Base-by-base conservation (phyloP, 352 stramenopile genomes). In the Phytophthora nicotianae region DNA sequence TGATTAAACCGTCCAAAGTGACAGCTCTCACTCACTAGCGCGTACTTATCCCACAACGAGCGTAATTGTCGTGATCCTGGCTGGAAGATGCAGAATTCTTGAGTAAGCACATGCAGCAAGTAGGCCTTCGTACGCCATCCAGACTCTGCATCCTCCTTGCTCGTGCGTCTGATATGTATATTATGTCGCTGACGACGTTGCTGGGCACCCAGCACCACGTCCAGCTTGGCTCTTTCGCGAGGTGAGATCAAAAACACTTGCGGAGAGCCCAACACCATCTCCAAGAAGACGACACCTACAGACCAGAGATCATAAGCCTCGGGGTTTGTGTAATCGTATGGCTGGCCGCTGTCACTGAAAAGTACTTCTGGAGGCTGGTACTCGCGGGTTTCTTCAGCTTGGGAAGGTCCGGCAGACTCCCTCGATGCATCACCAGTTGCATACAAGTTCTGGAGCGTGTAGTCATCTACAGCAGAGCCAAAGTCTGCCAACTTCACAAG, bases 201-300 rank as follows among this genome's bases (percentile, higher is more conserved):
- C 37, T 73, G 63, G 47, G 63, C 50, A 58, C 73, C 54, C 29
- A 98, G 78, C 47, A 90, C 82, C 10, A 87, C 80, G 17, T 97
- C 96, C 21, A 98, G 58, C 37, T 98, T 87, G 13, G 90, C 91
- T n/a, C 83, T 88, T 29, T 95, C 97, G 32, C 96, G 78, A 11
- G 83, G 65, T 4, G 83, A 89, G 45, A 94, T 91, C 45, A 80
- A 62, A 64, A 95, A 95, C 16, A 95, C 83, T 69, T 91, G 83
- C 0, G 96, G 94, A 2, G 96, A 98, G 1, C 97, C 97, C 3
- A 99, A 68, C 13, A 99, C 65, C 56, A 99, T 77, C 70, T 99
- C 97, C n/a, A 98, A 72, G 21, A 98, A 96, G 24, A 98, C 81
- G 52, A 99, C 91, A 3, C 96, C 96, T 4, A 98, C 86, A n/a